Evolutionary conservation across 2,329 filamentous ascomycete species (phyloP), one percentile per base, ranked within the genome.

Genomic region (Incumbomyces lentus): DNA sequence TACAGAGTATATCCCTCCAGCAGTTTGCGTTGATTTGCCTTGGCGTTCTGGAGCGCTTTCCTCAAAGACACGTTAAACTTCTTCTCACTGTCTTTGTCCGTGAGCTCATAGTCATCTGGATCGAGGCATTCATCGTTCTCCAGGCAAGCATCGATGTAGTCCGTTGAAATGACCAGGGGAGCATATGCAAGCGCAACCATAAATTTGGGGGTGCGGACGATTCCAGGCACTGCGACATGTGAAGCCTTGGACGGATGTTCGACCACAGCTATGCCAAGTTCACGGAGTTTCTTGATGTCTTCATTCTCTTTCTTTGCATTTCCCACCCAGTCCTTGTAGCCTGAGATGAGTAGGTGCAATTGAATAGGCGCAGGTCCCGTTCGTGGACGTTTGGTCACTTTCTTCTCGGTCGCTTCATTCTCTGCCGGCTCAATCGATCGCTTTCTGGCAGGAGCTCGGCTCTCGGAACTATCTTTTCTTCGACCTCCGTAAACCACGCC

Each of bases 141-240:
- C 10, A 96, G 71, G 39, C 84, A 86, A 18, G 77, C 72, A 47
- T 90, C 84, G 48, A 98, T 78, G 63, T 87, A 98, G 7, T 77
- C 74, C 1, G 82, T 84, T 38, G 80, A 81, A 45, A 96, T 75
- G 36, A 96, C 77, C 1, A 77, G 74, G 0, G 88, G 86, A 0
- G 85, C 88, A 49, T 79, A 81, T 14, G 92, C 88, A 22, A 98
- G 69, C 11, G 88, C 87, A 51, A 82, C 84, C 41, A 96, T 81
- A 61, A 98, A 98, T 61, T 98, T 98, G 62, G 86, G 81, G 0
- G 92, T 98, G 32, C 92, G 83, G 30, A 95, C 78, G 51, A 96
- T 79, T 35, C 80, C 77, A 1, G 90, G 92, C 2, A 90, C 90
- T 30, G 87, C 88, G 10, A 98, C 76, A 61, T 94, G 86, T 57